A percentile compares a stretch with the other conserved stretches of the same genome.
Conservation (phyloP, 148 eudicot species). For the Pharnaceum exiguum region DNA sequence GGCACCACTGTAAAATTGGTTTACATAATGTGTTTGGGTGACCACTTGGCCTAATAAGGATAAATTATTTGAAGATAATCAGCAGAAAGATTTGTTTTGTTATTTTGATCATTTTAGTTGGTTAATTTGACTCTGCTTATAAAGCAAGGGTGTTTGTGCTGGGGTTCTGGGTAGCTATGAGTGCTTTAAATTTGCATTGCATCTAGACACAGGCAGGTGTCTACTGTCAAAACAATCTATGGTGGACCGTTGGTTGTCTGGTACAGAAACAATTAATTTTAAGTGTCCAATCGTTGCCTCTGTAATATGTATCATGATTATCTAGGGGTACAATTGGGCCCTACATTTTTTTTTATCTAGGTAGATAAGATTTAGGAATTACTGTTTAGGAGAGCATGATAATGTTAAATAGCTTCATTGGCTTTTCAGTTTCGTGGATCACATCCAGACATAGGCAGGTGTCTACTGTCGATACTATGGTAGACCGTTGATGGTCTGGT, state of each 20-base stretch:
- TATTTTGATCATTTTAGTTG: too few relatives aligned
- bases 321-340: conserved; percentile 22
- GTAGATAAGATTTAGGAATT: too few relatives aligned
- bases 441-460: conserved; percentile 27
- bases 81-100: too few relatives aligned
- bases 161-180: neutral
- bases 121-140: too few relatives aligned
- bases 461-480: conserved; percentile 15
- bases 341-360: neutral
- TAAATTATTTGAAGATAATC: too few relatives aligned
- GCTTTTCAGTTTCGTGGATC: neutral
- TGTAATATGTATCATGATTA: conserved; percentile 14
- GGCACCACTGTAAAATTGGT: too few relatives aligned
- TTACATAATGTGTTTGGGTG: too few relatives aligned
- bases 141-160: too few relatives aligned
- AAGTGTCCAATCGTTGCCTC: conserved; percentile 22
- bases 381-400: too few relatives aligned
- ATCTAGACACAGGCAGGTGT: conserved; percentile 28
- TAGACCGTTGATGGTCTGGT: conserved; percentile 28
- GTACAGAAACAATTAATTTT: conserved; percentile 1
- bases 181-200: neutral
- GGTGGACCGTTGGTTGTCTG: conserved; percentile 28
- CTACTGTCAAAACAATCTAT: conserved; percentile 7
- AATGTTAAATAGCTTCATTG: too few relatives aligned
- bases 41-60: neutral